Evolutionary conservation across 257 asterid genomes (phyloP).

Genomic region (Solanum stenotomum): DNA sequence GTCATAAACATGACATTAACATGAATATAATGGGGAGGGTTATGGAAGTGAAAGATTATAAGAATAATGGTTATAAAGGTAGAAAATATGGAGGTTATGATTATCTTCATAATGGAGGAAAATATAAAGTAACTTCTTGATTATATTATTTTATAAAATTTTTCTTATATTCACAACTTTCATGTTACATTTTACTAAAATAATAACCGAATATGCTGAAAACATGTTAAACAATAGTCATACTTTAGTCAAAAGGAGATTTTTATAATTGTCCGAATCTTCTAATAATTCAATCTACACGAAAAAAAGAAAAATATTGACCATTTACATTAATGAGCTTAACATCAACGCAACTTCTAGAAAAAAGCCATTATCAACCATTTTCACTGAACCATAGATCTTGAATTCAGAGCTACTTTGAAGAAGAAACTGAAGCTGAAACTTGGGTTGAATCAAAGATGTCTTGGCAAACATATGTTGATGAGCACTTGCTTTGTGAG

Average conservation of each 20-base stretch:
- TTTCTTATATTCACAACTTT: no score
- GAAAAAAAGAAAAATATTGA: not conserved
- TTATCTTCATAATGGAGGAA: no score
- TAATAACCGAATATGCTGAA: not conserved
- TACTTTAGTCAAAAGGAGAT: not conserved
- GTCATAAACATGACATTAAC: no score
- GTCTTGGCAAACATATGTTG: conserved; percentile 28
- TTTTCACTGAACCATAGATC: not conserved
- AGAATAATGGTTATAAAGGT: no score
- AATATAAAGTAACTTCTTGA: no score
- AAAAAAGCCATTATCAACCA: not conserved
- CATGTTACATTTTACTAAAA: not conserved
- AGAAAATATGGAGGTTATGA: no score
- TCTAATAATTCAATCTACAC: not conserved
- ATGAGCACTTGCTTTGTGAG: conserved; percentile 27
- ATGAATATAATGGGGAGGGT: no score
- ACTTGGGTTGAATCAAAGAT: not conserved
- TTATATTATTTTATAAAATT: no score
- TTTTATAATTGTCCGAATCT: not conserved
- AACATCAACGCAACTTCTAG: conserved; percentile 17
- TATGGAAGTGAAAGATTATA: no score
- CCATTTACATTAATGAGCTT: conserved; percentile 7
- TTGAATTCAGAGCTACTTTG: not conserved
- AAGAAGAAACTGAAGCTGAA: not conserved
- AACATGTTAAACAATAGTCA: not conserved